Evolutionary conservation across 148 eudicot species (phyloP).

Genomic region (Linanthus parryae): DNA sequence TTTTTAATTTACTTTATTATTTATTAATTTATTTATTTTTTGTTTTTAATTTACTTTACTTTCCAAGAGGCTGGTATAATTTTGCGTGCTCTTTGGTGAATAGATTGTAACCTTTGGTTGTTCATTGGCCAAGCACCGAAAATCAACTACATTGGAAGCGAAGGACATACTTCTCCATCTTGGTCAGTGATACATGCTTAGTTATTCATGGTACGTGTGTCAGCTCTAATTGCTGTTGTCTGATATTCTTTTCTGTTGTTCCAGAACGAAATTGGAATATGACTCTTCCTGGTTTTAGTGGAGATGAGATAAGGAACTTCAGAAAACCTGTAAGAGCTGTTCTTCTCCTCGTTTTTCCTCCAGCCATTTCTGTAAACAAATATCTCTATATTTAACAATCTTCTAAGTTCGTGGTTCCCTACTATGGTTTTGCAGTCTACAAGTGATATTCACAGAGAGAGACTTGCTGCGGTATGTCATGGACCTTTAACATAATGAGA

Average conservation of each 20-base stretch:
- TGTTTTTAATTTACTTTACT: neutral
- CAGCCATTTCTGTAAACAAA: neutral
- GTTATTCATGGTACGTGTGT: conserved; percentile 3
- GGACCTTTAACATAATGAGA: neutral
- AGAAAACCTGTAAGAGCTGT: conserved; percentile 60
- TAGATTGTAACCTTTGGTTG: conserved; percentile 91
- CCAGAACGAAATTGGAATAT: conserved; percentile 93
- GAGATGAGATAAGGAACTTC: conserved; percentile 76
- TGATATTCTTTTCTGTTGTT: conserved; percentile 11
- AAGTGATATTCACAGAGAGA: conserved; percentile 69
- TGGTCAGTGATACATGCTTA: conserved; percentile 43
- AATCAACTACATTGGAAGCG: conserved; percentile 81
- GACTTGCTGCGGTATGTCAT: conserved; percentile 60
- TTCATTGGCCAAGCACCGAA: conserved; percentile 94
- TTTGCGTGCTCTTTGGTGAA: conserved; percentile 10
- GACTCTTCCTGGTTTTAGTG: conserved; percentile 81
- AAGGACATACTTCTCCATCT: conserved; percentile 92
- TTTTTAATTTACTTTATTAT: neutral
- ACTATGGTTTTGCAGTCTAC: conserved; percentile 33
- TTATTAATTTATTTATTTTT: too few relatives aligned
- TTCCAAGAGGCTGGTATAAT: neutral
- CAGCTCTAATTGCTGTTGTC: neutral
- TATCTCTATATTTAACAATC: too few relatives aligned
- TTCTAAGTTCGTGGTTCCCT: neutral
- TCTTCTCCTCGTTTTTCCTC: too few relatives aligned